These are phyloP conservation scores for Suillus subalutaceus DNA, from an alignment of 768 basidiomycete genomes.

Conservation along the genomic window DNA sequence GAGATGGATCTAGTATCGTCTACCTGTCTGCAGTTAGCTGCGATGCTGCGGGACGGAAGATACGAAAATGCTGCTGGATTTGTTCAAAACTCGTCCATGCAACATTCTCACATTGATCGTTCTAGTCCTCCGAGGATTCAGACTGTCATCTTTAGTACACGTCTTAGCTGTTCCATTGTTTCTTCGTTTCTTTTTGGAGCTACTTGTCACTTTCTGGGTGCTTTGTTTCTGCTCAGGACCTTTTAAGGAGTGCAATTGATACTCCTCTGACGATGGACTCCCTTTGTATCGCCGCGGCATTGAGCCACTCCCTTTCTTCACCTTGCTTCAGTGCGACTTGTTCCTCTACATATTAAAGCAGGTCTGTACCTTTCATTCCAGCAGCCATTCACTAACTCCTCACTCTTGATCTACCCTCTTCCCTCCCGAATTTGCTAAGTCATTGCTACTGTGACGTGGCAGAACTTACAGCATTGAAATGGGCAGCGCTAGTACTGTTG, in stretches of 20 bases:
- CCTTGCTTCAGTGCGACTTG: background rate
- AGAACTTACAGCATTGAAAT: background rate
- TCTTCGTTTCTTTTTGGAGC: background rate
- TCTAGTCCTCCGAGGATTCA: background rate
- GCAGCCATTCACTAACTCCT: background rate
- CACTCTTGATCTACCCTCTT: background rate
- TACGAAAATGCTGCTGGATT: background rate
- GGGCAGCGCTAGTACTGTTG: background rate
- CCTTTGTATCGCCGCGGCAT: background rate
- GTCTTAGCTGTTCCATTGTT: background rate
- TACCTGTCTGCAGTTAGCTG: background rate
- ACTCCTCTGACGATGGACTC: background rate
- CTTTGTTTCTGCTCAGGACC: constrained; percentile 23
- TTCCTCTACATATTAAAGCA: background rate
- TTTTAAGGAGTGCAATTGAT: background rate
- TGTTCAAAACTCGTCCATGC: background rate
- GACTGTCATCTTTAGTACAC: background rate
- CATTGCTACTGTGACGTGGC: background rate
- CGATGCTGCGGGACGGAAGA: background rate
- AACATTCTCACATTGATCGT: background rate
- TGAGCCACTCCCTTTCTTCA: background rate
- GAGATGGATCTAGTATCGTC: background rate
- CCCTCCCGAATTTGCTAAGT: background rate
- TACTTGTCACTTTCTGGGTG: background rate
- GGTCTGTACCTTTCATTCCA: background rate